Conservation (phyloP, 805 yeast genomes). For the Saccharomycopsis fodiens region DNA sequence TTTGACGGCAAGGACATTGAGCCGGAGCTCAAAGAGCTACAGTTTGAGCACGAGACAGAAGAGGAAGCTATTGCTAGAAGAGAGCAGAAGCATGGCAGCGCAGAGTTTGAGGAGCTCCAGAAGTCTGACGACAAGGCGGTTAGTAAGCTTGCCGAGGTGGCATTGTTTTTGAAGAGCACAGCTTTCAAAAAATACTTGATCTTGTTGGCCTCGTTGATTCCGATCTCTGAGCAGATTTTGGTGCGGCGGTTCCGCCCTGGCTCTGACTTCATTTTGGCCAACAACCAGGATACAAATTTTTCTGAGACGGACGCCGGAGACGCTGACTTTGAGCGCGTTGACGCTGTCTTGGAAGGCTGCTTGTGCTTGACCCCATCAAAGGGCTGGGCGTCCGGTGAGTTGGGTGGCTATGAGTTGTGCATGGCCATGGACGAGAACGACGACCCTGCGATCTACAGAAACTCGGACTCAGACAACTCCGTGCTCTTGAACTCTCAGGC, state of each 20-base stretch:
- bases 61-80: slow-evolving; percentile 20
- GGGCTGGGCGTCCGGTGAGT: slow-evolving; percentile 85
- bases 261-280: slow-evolving; percentile 85
- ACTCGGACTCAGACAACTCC: slow-evolving; percentile 55
- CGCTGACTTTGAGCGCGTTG: slow-evolving; percentile 26
- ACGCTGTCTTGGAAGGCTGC: slow-evolving; percentile 67
- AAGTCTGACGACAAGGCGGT: slow-evolving; percentile 25
- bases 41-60: slow-evolving; percentile 17
- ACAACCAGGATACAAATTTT: slow-evolving; percentile 39
- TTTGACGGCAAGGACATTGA: slow-evolving; percentile 53
- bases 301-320: background rate
- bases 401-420: slow-evolving; percentile 91
- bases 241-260: slow-evolving; percentile 93
- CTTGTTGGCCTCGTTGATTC: slow-evolving; percentile 51
- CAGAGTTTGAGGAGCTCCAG: background rate
- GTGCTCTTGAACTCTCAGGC: slow-evolving; percentile 78
- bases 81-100: background rate
- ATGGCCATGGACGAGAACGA: slow-evolving; percentile 54
- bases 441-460: slow-evolving; percentile 72
- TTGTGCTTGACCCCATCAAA: slow-evolving; percentile 71
- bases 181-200: slow-evolving; percentile 67
- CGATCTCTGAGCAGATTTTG: slow-evolving; percentile 58
- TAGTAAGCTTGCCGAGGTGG: slow-evolving; percentile 42
- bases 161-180: slow-evolving; percentile 49
- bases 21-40: slow-evolving; percentile 26